Evolutionary conservation across 1,284 basidiomycete species (phyloP), one percentile per base, ranked within the genome.

Genomic region (Rhodotorula glutinis): DNA sequence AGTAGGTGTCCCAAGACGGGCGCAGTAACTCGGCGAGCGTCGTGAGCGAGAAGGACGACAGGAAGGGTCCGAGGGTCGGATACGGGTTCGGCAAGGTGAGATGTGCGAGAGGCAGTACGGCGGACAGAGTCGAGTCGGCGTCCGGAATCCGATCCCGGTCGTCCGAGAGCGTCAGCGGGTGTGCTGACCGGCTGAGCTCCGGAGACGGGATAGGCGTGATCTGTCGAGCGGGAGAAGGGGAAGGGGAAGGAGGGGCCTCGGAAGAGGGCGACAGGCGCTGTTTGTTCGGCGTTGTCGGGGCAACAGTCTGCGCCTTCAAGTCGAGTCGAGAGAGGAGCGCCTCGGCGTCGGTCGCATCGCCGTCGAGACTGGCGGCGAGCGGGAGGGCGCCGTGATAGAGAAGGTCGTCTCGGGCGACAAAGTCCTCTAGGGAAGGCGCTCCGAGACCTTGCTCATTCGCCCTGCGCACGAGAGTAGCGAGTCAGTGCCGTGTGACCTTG

Each of bases 1-100:
- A 97, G 80, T 97, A 97, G 0, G 87, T 86, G 78, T 97, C 93
- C 93, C 93, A 97, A 13, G 85, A 84, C 1, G 93, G 93, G 46
- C 93, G 83, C 44, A 96, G 79, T 58, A 90, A 84, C 73, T 89
- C 86, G 11, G 83, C 80, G 75, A 92, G 84, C 27, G 86, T 75
- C 8, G 94, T 79, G 75, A 94, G 82, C 41, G 96, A 75, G 30
- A 55, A 30, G 1, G 97, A 81, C 75, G 93, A 82, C 14, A 78
- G 73, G 74, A 88, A 80, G 0, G 98, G 81, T 2, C 81, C 82
- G 5, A 90, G 72, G 16, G 82, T 81, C 3, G 80, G 73, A 75
- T 88, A 91, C 29, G 86, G 80, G 77, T 98, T 98, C 71, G 83
- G 80, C 67, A 98, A 80, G 46, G 84, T 83, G 41, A 94, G 79